Percentiles rank a stretch among this genome's conserved stretches.
Conservation (phyloP, 1,284 basidiomycete genomes). For the Trichosporon inkin region DNA sequence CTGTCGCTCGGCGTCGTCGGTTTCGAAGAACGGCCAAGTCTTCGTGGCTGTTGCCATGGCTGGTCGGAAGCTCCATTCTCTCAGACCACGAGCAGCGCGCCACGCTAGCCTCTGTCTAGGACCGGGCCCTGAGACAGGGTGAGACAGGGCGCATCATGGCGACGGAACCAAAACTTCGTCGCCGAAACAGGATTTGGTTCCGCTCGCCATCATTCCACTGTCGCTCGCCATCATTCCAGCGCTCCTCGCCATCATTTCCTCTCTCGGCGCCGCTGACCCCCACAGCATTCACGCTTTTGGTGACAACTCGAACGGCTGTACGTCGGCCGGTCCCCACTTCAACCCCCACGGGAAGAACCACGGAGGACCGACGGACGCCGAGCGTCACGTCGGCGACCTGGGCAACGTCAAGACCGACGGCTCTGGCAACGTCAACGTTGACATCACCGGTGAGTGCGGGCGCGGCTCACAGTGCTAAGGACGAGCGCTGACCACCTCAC, state of each 20-base stretch:
- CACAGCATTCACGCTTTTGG: constrained; percentile 13
- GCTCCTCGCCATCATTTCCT: not conserved
- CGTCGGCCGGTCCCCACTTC: constrained; percentile 68
- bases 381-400: constrained; percentile 71
- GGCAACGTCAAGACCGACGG: constrained; percentile 63
- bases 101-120: no score
- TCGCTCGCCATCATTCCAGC: not conserved
- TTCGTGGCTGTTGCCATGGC: no score
- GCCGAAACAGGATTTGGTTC: not conserved
- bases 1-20: no score
- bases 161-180: not conserved
- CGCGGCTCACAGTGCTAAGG: not conserved
- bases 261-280: not conserved
- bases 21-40: no score
- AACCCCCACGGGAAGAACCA: constrained; percentile 66
- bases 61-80: no score
- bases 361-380: constrained; percentile 57
- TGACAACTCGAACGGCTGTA: constrained; percentile 57
- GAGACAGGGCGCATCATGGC: no score
- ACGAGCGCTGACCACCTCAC: constrained; percentile 15
- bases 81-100: no score
- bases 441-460: constrained; percentile 49
- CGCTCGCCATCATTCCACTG: not conserved
- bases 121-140: no score
- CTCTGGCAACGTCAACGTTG: constrained; percentile 57